Evolutionary conservation across 176 grass and related monocot species (phyloP).

Genomic region (Ensete ventricosum): DNA sequence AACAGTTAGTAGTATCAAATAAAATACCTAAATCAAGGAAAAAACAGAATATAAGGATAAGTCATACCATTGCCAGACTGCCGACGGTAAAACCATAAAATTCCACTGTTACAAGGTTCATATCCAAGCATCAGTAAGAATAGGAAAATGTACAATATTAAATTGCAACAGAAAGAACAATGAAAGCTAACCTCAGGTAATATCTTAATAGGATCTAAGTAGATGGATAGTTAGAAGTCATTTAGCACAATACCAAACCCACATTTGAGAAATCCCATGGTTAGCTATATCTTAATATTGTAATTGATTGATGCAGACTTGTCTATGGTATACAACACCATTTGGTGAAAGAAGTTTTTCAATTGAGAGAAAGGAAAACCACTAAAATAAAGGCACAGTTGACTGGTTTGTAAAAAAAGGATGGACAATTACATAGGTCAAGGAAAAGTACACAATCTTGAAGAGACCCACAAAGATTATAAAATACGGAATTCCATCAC

Average conservation of each 20-base stretch:
- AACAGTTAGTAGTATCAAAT: background rate
- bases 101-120: slow-evolving; percentile 47
- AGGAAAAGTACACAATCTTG: too few relatives aligned
- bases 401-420: too few relatives aligned
- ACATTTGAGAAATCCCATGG: background rate
- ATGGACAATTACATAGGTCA: too few relatives aligned
- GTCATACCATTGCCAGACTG: slow-evolving; percentile 72
- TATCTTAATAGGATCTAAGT: too few relatives aligned
- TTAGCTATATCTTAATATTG: too few relatives aligned
- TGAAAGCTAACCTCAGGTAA: background rate
- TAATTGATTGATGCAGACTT: too few relatives aligned
- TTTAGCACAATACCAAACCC: background rate
- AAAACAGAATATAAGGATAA: background rate
- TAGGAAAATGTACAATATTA: background rate
- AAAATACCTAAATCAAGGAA: background rate
- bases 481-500: background rate
- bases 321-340: too few relatives aligned
- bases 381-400: too few relatives aligned
- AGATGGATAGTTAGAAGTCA: background rate
- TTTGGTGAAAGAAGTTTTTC: too few relatives aligned
- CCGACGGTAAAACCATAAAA: slow-evolving; percentile 70
- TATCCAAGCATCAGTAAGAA: slow-evolving; percentile 9
- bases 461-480: background rate
- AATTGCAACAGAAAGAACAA: background rate
- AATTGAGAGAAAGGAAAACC: too few relatives aligned